A percentile compares a stretch with the other conserved stretches of the same genome.
Evolutionary conservation across 2,329 filamentous ascomycete species (phyloP).

Genomic region (Capronia americana): DNA sequence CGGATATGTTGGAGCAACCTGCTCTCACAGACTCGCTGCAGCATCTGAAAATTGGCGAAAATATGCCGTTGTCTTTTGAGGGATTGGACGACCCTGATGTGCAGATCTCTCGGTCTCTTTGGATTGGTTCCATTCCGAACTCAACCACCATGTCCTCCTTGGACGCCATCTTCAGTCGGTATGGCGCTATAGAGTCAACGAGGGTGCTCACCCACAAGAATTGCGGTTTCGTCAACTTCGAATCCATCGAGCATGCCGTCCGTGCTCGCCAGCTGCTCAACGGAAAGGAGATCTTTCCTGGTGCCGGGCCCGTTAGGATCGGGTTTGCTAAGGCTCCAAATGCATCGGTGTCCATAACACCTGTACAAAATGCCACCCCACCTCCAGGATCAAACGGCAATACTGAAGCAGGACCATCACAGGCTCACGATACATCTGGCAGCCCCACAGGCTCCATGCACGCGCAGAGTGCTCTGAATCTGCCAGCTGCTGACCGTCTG

Average conservation of each 20-base stretch:
- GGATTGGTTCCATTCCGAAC: slow-evolving; percentile 96
- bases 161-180: slow-evolving; percentile 93
- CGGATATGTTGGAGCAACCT: slow-evolving; percentile 25
- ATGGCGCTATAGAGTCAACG: slow-evolving; percentile 87
- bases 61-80: slow-evolving; percentile 59
- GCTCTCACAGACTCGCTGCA: slow-evolving; percentile 35
- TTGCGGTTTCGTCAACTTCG: slow-evolving; percentile 98
- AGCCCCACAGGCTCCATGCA: slow-evolving; percentile 39
- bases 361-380: slow-evolving; percentile 87
- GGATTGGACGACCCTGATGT: slow-evolving; percentile 78
- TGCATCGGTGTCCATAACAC: slow-evolving; percentile 77
- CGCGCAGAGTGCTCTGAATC: slow-evolving; percentile 30
- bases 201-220: slow-evolving; percentile 98
- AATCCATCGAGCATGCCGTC: slow-evolving; percentile 86
- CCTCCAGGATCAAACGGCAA: slow-evolving; percentile 70
- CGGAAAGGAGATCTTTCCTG: slow-evolving; percentile 97
- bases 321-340: slow-evolving; percentile 97
- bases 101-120: slow-evolving; percentile 83
- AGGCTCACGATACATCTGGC: slow-evolving; percentile 43
- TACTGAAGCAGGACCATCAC: slow-evolving; percentile 31
- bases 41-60: slow-evolving; percentile 34
- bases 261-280: slow-evolving; percentile 87
- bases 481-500: slow-evolving; percentile 63
- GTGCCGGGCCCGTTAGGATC: slow-evolving; percentile 90
- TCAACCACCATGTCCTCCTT: slow-evolving; percentile 96